Evolutionary conservation across 345 rosid species (phyloP), one percentile per base, ranked within the genome.

Genomic region (Moricandia moricandioides): DNA sequence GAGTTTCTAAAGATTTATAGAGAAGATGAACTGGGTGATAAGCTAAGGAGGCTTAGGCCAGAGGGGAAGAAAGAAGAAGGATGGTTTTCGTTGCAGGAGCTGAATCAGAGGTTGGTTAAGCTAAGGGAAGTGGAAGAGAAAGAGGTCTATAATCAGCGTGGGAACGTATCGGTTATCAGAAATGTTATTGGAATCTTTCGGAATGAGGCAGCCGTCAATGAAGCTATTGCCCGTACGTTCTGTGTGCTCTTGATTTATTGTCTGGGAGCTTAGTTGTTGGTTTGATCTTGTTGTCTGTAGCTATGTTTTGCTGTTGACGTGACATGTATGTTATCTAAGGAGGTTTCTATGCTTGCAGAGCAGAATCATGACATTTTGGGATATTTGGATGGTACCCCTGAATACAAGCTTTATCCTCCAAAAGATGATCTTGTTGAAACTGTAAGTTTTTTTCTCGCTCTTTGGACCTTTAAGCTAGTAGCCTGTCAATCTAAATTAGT

Each of bases 361-460:
- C 83, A 65, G 31, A 78, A 71, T 59, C 2, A 67, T 4, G 47
- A 70, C 71, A 56, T 88, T 5, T 57, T 86, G 62, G 71, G 77
- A 58, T 63, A 47, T 43, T 24, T 83, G 16, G 76, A 77, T 52
- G 65, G 66, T 67, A 72, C 83, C 26, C 89, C 87, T 43, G 70
- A 83, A 8, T 84, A 35, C 74, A 83, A 79, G 94, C 31, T 7
- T 77, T 62, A 47, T 29, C 90, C 90, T 73, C 97, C 98, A 3
- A 83, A 91, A 83, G 91, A 87, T 47, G 85, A 83, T 43, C 82
- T 93, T 51, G 82, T 91, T 68, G 96, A 88, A 51, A 87, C 86
- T 88, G 95, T 78, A 85, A 85, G 92, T 40, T 49, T 71, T 49
- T 47, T 69, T 37, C 39, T 29, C 2, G 27, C 62, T 45, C 34